Evolutionary conservation across 805 yeast species (phyloP), one percentile per base, ranked within the genome.

Genomic region (Hanseniaspora thailandica): DNA sequence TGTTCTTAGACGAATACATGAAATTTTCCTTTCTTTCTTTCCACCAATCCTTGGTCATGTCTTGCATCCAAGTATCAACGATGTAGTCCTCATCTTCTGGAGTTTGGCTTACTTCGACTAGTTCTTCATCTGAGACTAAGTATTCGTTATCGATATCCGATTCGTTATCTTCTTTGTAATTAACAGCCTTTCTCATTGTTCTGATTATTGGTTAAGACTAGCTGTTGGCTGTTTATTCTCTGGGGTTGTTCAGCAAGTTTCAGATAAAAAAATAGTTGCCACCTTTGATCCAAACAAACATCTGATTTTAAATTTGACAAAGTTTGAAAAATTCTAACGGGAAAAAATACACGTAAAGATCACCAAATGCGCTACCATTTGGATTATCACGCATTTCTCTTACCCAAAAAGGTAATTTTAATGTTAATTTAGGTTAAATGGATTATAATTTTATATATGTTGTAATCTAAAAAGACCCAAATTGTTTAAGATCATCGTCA

Each of bases 51-150:
- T 48, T 36, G 9, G 47, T 47, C 48, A 53, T 54, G 15, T 54
- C 57, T 12, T 36, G 28, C 31, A 55, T 56, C 33, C 49, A 52
- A 10, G 43, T 40, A 15, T 57, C 57, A 17, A 40, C 49, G 15
- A 31, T 46, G 30, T 44, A 52, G 12, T 40, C 25, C 7, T 45
- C 35, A 7, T 43, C 45, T 30, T 34, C 40, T 8, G 20, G 31
- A 7, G 34, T 6, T 31, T 15, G 4, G n/a, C 15, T 5, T 19
- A 31, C 44, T 15, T 43, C 45, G n/a, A 8, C 5, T 4, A 19
- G 23, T 4, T 33, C 52, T 15, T 20, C 34, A 49, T 43, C 51
- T 45, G 49, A 55, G 31, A 31, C 31, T 17, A 39, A 39, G 28
- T 52, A 38, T 22, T 54, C 45, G 34, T 54, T 15, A 22, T 51